phyloP scores from a whole-genome alignment of 1,139 yeast species.

The Hansenula anomala region DNA sequence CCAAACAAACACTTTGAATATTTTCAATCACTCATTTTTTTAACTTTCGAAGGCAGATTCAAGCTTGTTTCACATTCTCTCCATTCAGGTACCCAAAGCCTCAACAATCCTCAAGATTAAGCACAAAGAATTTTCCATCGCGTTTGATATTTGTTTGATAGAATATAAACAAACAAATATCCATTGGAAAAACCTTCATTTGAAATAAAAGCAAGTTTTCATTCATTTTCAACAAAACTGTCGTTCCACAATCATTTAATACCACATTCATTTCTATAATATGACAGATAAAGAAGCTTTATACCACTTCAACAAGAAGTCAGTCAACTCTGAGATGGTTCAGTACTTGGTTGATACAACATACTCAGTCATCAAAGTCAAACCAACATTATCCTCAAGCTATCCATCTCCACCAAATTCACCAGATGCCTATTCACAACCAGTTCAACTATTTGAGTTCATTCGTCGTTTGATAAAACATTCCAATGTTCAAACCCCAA shows the following conservation, averaged over 20 bases:
- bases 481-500: slow-evolving; percentile 92
- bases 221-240: neutral
- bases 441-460: slow-evolving; percentile 49
- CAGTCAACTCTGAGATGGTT: slow-evolving; percentile 78
- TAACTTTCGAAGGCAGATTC: too few relatives aligned
- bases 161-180: too few relatives aligned
- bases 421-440: slow-evolving; percentile 23
- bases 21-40: too few relatives aligned
- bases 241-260: too few relatives aligned
- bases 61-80: too few relatives aligned
- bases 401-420: slow-evolving; percentile 44
- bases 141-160: too few relatives aligned
- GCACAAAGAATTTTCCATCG: too few relatives aligned
- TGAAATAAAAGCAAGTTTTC: too few relatives aligned
- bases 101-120: too few relatives aligned
- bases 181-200: too few relatives aligned
- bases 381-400: slow-evolving; percentile 22
- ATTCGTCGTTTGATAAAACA: slow-evolving; percentile 67
- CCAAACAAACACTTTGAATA: too few relatives aligned
- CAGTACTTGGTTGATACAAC: slow-evolving; percentile 77
- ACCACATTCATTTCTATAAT: neutral
- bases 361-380: slow-evolving; percentile 65
- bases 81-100: too few relatives aligned
- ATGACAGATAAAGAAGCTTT: slow-evolving; percentile 63
- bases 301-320: slow-evolving; percentile 66